Base-by-base conservation (phyloP, 306 rosid species). In the Vicia faba region DNA sequence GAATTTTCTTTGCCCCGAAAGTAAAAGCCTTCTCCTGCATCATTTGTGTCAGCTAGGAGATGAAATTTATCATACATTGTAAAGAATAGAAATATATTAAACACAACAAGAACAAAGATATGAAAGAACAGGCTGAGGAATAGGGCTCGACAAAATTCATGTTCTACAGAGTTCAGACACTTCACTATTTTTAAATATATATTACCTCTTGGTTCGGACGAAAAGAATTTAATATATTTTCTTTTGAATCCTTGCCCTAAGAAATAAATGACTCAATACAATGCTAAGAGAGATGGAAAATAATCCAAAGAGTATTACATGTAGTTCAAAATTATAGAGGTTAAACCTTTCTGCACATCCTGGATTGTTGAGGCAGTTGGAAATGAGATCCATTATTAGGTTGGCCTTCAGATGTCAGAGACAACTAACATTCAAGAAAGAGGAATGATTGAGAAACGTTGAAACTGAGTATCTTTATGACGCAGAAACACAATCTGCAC, bases 241-340 rank as follows among this genome's bases (percentile, higher is more conserved):
- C 95, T 85, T 93, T 93, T 77, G 89, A 84, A 63, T 87, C 96
- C 96, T 93, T 88, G 76, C 83, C 77, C 89, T 85, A 79, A 79
- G 83, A 66, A 79, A 84, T 54, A 75, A 69, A 86, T 53, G 72
- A 80, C 79, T 89, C 84, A 84, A 67, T 64, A 74, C 13, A 45
- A 43, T 58, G 66, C 70, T 4, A 65, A 45, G 36, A 51, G 73
- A 71, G 62, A 43, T 36, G 31, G 74, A 70, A 51, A 75, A 57
- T 13, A 70, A 66, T 66, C 31, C 56, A 38, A 74, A 77, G 26
- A 69, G 28, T 70, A 61, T 35, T 61, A 60, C 58, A 50, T 45
- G 61, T 39, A 68, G 56, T 50, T 72, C 67, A 61, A 66, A 74
- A 61, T 70, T 54, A 14, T 70, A 78, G 49, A 79, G 78, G 74